Percentiles rank a stretch among this genome's conserved stretches.
Conservation (phyloP, 768 basidiomycete species). For the Strobilomyces echinocephalus region DNA sequence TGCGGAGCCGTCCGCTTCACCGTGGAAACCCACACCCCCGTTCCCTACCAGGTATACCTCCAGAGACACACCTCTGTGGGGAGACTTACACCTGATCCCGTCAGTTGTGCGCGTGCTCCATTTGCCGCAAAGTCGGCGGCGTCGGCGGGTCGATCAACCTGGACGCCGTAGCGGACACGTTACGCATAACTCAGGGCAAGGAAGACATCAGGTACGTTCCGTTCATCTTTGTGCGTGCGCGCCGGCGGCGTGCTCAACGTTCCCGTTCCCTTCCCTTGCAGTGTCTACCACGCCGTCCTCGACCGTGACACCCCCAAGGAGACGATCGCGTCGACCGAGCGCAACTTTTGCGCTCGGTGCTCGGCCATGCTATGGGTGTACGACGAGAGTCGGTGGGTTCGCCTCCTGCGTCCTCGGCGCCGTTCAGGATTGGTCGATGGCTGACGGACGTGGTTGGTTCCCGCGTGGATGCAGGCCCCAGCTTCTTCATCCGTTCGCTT, state of each 20-base stretch:
- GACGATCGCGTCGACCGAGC: conserved; percentile 46
- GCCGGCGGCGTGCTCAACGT: neutral
- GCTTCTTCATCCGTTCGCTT: conserved; percentile 62
- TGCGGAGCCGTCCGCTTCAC: conserved; percentile 34
- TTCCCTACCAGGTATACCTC: conserved; percentile 28
- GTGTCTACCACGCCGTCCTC: conserved; percentile 20
- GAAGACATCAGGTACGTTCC: conserved; percentile 38
- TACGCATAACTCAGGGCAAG: neutral
- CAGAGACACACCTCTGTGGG: too few relatives aligned
- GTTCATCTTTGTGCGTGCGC: too few relatives aligned
- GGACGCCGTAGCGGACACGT: conserved; percentile 39
- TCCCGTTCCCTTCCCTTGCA: conserved; percentile 14
- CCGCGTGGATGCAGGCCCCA: conserved; percentile 45
- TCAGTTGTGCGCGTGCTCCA: conserved; percentile 58
- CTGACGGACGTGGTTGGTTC: too few relatives aligned
- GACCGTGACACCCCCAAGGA: conserved; percentile 51
- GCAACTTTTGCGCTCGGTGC: conserved; percentile 61
- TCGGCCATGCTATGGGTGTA: conserved; percentile 66
- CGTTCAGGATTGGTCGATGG: too few relatives aligned
- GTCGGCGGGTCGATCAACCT: neutral
- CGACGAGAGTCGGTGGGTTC: conserved; percentile 47
- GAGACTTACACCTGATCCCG: neutral
- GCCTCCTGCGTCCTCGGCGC: neutral
- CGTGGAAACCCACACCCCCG: conserved; percentile 15
- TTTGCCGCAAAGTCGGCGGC: conserved; percentile 30